These are phyloP conservation scores for Paracoccidioides brasiliensis DNA, from an alignment of 2,329 filamentous ascomycete species.

Conservation along the genomic window DNA sequence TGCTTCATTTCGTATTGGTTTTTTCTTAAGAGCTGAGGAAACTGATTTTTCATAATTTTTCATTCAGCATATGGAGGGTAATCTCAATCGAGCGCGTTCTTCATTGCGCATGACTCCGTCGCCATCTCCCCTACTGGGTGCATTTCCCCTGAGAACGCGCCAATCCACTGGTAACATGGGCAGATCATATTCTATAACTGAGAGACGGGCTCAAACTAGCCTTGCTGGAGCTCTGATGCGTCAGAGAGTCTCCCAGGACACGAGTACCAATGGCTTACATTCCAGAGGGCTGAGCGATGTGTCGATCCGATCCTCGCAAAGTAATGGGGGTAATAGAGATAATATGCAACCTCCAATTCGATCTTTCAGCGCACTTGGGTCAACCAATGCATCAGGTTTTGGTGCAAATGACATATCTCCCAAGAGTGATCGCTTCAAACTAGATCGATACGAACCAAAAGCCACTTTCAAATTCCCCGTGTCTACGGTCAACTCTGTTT, in stretches of 20 bases:
- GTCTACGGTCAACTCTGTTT: slow-evolving; percentile 32
- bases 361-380: slow-evolving; percentile 47
- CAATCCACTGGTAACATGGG: slow-evolving; percentile 31
- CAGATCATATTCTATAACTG: slow-evolving; percentile 28
- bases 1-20: background rate
- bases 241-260: slow-evolving; percentile 24
- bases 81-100: slow-evolving; percentile 64
- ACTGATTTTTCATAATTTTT: background rate
- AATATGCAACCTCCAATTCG: slow-evolving; percentile 37
- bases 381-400: slow-evolving; percentile 20
- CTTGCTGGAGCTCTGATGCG: slow-evolving; percentile 22
- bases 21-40: background rate
- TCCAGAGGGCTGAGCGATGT: slow-evolving; percentile 51
- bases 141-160: slow-evolving; percentile 21
- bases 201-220: slow-evolving; percentile 18
- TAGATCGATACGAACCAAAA: slow-evolving; percentile 13
- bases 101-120: slow-evolving; percentile 46
- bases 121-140: slow-evolving; percentile 30
- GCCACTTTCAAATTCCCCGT: slow-evolving; percentile 23
- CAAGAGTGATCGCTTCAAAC: slow-evolving; percentile 17
- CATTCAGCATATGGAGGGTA: slow-evolving; percentile 78
- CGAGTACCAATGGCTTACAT: slow-evolving; percentile 36
- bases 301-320: slow-evolving; percentile 35
- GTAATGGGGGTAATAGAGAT: slow-evolving; percentile 18
- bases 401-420: slow-evolving; percentile 23